Conservation (phyloP, 139 green algal species). For the Chloropicon primus region DNA sequence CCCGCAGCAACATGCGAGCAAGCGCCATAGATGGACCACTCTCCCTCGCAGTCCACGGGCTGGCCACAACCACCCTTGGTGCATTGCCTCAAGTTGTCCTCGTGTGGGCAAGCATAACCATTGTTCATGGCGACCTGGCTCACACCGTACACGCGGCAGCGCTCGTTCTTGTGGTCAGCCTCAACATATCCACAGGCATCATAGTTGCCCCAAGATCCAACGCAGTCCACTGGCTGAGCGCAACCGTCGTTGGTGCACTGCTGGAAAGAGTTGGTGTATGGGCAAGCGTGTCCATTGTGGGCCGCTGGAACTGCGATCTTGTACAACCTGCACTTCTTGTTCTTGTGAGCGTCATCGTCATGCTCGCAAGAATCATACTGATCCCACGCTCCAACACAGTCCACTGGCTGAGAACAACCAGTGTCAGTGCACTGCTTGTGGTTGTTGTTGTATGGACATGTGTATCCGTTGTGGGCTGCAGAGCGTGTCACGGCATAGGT, state of each 20-base stretch:
- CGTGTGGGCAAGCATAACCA: too few species aligned
- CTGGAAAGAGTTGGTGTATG: not conserved
- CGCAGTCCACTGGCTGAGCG: not conserved
- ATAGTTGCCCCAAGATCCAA: too few species aligned
- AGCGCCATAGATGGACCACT: too few species aligned
- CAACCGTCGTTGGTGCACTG: not conserved
- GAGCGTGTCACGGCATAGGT: not conserved
- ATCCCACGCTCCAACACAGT: not conserved
- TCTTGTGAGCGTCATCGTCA: not conserved
- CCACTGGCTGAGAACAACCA: not conserved
- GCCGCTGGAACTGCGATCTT: not conserved
- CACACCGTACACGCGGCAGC: too few species aligned
- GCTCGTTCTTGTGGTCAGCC: too few species aligned
- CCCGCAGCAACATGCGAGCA: too few species aligned
- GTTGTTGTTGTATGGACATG: not conserved
- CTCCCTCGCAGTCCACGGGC: too few species aligned
- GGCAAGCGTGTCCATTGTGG: not conserved
- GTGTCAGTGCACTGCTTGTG: not conserved
- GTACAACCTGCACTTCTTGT: not conserved
- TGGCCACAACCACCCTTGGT: too few species aligned
- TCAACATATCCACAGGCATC: too few species aligned
- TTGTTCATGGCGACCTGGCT: too few species aligned
- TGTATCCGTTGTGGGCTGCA: not conserved
- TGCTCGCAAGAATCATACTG: not conserved
- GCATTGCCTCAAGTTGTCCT: too few species aligned